A percentile compares a stretch with the other conserved stretches of the same genome.
Conservation (phyloP, 192 early-diverging fungal genomes). For the Chytriomyces sp. region DNA sequence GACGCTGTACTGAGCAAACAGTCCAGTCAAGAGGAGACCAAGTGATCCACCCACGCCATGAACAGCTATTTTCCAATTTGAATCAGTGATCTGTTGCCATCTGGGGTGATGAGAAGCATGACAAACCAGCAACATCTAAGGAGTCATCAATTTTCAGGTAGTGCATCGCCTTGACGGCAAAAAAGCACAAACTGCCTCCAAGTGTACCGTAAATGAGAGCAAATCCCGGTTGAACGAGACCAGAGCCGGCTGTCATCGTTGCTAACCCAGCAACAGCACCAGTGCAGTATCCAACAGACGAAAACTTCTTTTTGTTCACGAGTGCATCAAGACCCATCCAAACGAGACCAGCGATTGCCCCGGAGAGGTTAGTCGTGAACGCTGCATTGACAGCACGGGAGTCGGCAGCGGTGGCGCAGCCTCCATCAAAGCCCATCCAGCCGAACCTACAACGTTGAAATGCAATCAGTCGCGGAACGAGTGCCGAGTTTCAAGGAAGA, state of each 20-base stretch:
- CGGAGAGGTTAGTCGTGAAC: slow-evolving; percentile 83
- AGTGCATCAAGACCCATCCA: slow-evolving; percentile 83
- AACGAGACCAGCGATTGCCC: slow-evolving; percentile 75
- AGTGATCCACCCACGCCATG: slow-evolving; percentile 81
- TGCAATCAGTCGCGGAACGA: neutral
- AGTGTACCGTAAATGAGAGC: slow-evolving; percentile 72
- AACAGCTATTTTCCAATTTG: slow-evolving; percentile 62
- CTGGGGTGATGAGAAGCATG: no score
- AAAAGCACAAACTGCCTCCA: slow-evolving; percentile 61
- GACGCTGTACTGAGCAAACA: slow-evolving; percentile 77
- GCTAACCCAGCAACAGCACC: slow-evolving; percentile 92
- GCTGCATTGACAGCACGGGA: slow-evolving; percentile 85
- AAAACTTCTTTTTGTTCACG: slow-evolving; percentile 74
- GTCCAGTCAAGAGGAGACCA: slow-evolving; percentile 77
- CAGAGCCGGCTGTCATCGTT: slow-evolving; percentile 89
- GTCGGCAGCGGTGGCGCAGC: slow-evolving; percentile 71
- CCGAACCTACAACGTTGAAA: neutral
- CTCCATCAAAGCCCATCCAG: slow-evolving; percentile 76
- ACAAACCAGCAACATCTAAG: slow-evolving; percentile 35
- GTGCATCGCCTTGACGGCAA: slow-evolving; percentile 64
- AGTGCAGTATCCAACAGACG: slow-evolving; percentile 91
- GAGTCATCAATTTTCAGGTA: slow-evolving; percentile 72
- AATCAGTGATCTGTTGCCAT: no score
- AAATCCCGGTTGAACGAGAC: slow-evolving; percentile 79
- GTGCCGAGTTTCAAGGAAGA: neutral